Evolutionary conservation across 148 eudicot species (phyloP).

Genomic region (Vaccinium corymbosum): DNA sequence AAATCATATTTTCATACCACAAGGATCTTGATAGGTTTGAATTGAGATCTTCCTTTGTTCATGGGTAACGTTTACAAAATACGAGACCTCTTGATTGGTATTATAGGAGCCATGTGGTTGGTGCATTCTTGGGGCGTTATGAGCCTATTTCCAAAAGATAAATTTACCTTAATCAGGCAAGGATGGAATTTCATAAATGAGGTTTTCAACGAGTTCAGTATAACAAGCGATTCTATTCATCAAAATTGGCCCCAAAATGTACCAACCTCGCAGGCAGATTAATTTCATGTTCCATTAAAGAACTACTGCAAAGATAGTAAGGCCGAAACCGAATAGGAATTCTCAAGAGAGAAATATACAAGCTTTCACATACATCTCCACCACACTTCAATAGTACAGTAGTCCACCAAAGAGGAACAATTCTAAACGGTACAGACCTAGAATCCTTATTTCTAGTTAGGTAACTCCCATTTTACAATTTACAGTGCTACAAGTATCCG

Average conservation of each 20-base stretch:
- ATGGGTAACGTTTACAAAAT: neutral
- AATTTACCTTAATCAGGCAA: neutral
- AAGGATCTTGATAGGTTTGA: no score
- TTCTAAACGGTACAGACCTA: neutral
- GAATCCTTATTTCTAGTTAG: neutral
- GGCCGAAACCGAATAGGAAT: neutral
- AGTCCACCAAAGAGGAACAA: neutral
- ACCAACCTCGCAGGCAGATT: neutral
- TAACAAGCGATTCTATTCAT: neutral
- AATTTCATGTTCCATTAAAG: neutral
- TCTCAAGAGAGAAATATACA: neutral
- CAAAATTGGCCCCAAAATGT: neutral
- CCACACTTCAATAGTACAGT: neutral
- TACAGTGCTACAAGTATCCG: constrained; percentile 37
- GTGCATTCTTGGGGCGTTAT: no score
- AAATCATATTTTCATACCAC: no score
- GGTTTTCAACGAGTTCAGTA: neutral
- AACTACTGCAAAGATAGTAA: neutral
- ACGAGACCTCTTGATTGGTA: neutral
- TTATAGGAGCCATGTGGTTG: no score
- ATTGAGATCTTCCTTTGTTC: no score
- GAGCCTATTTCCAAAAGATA: neutral
- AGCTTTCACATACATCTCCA: neutral
- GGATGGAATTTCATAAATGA: neutral
- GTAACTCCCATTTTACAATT: neutral